Percentiles rank a stretch among this genome's conserved stretches.
phyloP scores from a whole-genome alignment of 768 basidiomycete species.

The Boletus insuetus region DNA sequence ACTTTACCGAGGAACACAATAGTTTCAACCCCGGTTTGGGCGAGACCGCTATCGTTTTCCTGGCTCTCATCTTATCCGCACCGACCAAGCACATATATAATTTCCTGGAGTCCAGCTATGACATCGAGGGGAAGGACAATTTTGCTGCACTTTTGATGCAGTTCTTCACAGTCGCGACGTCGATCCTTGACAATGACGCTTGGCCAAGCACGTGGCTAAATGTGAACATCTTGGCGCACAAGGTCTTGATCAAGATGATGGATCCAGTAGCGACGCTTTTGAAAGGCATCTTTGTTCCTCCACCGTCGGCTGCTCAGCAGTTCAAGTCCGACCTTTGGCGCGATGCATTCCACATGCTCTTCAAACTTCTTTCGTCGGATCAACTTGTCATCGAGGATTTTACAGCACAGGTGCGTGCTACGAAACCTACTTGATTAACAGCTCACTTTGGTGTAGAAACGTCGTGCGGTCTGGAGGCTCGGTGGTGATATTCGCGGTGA shows the following conservation, averaged over 20 bases:
- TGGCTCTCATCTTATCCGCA: constrained; percentile 78
- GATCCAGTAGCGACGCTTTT: constrained; percentile 78
- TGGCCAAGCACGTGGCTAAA: constrained; percentile 93
- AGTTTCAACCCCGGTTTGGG: constrained; percentile 75
- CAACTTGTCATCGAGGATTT: constrained; percentile 94
- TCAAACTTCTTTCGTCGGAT: constrained; percentile 84
- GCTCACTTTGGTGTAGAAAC: constrained; percentile 56
- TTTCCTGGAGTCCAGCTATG: constrained; percentile 76
- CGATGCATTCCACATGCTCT: constrained; percentile 75
- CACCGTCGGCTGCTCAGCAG: constrained; percentile 52
- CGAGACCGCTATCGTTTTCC: constrained; percentile 81
- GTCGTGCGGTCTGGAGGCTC: constrained; percentile 93
- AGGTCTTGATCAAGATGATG: constrained; percentile 84
- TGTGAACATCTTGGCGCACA: constrained; percentile 84
- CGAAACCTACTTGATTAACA: background rate
- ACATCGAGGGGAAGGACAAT: constrained; percentile 86
- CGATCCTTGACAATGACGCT: constrained; percentile 82
- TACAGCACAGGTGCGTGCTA: constrained; percentile 71
- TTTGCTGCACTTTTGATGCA: constrained; percentile 67
- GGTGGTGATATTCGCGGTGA: constrained; percentile 94
- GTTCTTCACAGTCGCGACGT: constrained; percentile 77
- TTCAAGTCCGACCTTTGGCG: constrained; percentile 83
- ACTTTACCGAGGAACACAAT: constrained; percentile 44
- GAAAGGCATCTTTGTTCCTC: constrained; percentile 77
- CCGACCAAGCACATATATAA: constrained; percentile 72